These are phyloP conservation scores for Entophlyctis helioformis DNA, from an alignment of 192 early-diverging fungal species.

Conservation along the genomic window DNA sequence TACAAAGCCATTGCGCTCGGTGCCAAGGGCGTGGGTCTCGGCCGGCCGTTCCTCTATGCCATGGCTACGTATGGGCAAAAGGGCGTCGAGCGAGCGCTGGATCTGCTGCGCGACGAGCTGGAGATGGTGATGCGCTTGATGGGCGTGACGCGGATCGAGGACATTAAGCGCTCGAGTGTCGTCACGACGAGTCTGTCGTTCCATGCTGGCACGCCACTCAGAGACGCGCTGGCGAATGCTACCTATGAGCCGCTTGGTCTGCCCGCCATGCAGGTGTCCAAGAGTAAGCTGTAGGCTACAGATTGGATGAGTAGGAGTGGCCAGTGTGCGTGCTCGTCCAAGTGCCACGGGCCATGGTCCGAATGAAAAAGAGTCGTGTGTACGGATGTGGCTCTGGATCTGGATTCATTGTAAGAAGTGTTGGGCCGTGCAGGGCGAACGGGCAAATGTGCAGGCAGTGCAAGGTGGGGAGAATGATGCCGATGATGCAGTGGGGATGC, in stretches of 20 bases:
- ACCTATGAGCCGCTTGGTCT: slow-evolving; percentile 15
- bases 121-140: slow-evolving; percentile 46
- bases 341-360: too few species aligned
- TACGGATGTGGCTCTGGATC: too few species aligned
- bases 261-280: neutral
- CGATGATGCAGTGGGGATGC: too few species aligned
- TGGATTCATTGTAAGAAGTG: too few species aligned
- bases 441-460: too few species aligned
- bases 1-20: slow-evolving; percentile 94
- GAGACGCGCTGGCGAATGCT: slow-evolving; percentile 7
- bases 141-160: slow-evolving; percentile 33
- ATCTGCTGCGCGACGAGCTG: slow-evolving; percentile 75
- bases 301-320: too few species aligned
- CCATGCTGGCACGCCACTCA: slow-evolving; percentile 8
- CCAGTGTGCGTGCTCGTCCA: too few species aligned
- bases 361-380: too few species aligned
- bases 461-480: too few species aligned
- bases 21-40: slow-evolving; percentile 80
- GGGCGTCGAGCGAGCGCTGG: slow-evolving; percentile 66
- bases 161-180: slow-evolving; percentile 45
- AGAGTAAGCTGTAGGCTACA: slow-evolving; percentile 2
- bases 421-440: too few species aligned
- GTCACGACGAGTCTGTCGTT: slow-evolving; percentile 6
- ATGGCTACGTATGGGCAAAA: slow-evolving; percentile 67
- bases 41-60: slow-evolving; percentile 59